These are phyloP conservation scores for Mycosarcoma maydis DNA, from an alignment of 1,284 basidiomycete genomes.

Conservation along the genomic window DNA sequence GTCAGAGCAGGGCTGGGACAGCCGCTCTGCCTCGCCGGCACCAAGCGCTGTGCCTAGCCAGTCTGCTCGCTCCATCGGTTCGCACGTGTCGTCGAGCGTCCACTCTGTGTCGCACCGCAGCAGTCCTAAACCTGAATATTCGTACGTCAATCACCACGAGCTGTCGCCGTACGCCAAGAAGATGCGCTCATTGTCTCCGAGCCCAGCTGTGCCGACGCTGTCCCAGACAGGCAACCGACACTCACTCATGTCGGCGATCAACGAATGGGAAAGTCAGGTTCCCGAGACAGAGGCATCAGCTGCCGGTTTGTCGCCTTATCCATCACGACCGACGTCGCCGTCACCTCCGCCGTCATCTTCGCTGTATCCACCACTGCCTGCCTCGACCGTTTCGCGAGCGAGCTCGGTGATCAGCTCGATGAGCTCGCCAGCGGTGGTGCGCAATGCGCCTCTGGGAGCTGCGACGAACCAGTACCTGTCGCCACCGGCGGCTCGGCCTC, in stretches of 20 bases:
- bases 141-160: constrained; percentile 49
- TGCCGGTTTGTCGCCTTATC: constrained; percentile 17
- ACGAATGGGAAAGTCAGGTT: constrained; percentile 60
- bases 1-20: constrained; percentile 34
- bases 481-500: constrained; percentile 44
- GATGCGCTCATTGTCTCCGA: constrained; percentile 49
- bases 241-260: constrained; percentile 60
- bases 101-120: constrained; percentile 36
- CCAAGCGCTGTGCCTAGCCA: constrained; percentile 46
- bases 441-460: constrained; percentile 59
- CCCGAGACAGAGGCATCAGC: constrained; percentile 21
- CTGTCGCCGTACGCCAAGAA: constrained; percentile 50
- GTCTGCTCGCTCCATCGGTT: constrained; percentile 44
- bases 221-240: constrained; percentile 36
- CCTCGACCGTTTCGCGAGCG: constrained; percentile 43
- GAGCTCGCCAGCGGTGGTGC: constrained; percentile 50
- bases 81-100: constrained; percentile 49
- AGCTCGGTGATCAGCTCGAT: constrained; percentile 50
- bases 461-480: constrained; percentile 59
- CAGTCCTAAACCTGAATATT: constrained; percentile 41
- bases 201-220: constrained; percentile 28
- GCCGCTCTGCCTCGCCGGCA: constrained; percentile 40
- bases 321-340: constrained; percentile 33
- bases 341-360: constrained; percentile 26
- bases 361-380: constrained; percentile 44